A percentile compares a stretch with the other conserved stretches of the same genome.
Evolutionary conservation across 495 filamentous ascomycete species (phyloP).

Genomic region (Hypoxylon subgilvum): DNA sequence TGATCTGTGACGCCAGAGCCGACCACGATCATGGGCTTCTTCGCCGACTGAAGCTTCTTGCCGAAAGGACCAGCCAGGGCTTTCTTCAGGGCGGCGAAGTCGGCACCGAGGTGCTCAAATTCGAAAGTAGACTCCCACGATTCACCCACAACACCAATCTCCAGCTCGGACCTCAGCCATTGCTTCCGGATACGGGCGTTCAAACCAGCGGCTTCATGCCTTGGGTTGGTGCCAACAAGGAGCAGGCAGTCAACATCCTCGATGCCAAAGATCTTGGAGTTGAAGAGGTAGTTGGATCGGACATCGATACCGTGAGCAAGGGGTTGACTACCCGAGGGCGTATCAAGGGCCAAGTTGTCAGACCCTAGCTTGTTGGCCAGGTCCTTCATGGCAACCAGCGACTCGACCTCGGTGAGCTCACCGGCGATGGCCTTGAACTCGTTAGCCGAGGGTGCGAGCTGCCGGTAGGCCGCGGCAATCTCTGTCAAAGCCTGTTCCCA

Average conservation of each 20-base stretch:
- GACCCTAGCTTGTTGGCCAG: constrained; percentile 93
- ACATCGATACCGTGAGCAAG: constrained; percentile 92
- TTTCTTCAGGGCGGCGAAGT: constrained; percentile 77
- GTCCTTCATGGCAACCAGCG: constrained; percentile 95
- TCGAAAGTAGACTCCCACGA: constrained; percentile 91
- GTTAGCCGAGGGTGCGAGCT: constrained; percentile 77
- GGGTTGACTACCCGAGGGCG: constrained; percentile 79
- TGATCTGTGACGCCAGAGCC: constrained; percentile 90
- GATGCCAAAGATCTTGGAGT: constrained; percentile 89
- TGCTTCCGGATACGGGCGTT: constrained; percentile 98
- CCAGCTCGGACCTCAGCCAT: constrained; percentile 92
- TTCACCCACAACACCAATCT: constrained; percentile 91
- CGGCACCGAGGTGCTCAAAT: constrained; percentile 82
- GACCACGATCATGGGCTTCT: constrained; percentile 94
- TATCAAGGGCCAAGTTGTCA: constrained; percentile 93
- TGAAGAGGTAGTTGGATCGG: constrained; percentile 93
- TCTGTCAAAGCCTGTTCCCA: constrained; percentile 95
- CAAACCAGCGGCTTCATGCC: constrained; percentile 90
- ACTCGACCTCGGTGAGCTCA: constrained; percentile 87
- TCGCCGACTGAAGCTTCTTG: constrained; percentile 84
- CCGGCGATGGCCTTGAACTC: constrained; percentile 97
- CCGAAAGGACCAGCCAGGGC: constrained; percentile 86
- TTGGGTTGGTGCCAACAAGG: constrained; percentile 90
- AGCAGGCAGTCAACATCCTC: constrained; percentile 94
- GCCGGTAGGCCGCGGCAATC: constrained; percentile 76